Conservation (phyloP, 2,329 filamentous ascomycete genomes). For the Fusarium longipes region DNA sequence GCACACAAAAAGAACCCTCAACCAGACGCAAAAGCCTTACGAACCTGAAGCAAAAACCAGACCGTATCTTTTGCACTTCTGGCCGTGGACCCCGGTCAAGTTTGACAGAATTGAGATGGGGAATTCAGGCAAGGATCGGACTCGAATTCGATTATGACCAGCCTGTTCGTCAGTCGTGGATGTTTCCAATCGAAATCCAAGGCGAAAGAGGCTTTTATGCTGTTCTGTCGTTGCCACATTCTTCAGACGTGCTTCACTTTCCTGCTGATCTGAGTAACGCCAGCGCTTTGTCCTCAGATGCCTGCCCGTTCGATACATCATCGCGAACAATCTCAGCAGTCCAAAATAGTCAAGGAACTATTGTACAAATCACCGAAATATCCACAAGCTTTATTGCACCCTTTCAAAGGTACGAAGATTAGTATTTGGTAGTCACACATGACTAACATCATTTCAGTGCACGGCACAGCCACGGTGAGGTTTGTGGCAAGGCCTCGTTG, state of each 20-base stretch:
- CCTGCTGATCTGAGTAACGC: slow-evolving; percentile 60
- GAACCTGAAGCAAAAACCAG: slow-evolving; percentile 51
- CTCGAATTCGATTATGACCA: slow-evolving; percentile 64
- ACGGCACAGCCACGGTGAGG: slow-evolving; percentile 49
- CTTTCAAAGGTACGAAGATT: slow-evolving; percentile 46
- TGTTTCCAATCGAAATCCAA: slow-evolving; percentile 52
- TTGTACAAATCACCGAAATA: slow-evolving; percentile 67
- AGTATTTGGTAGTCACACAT: background rate
- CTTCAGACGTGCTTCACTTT: slow-evolving; percentile 61
- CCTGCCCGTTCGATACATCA: slow-evolving; percentile 61
- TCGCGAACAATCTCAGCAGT: slow-evolving; percentile 64
- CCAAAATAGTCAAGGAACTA: slow-evolving; percentile 50
- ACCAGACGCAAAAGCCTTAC: slow-evolving; percentile 11
- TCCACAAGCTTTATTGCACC: slow-evolving; percentile 55
- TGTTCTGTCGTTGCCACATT: slow-evolving; percentile 62
- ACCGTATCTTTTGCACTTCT: slow-evolving; percentile 74
- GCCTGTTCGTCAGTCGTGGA: slow-evolving; percentile 65
- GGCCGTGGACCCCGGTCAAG: slow-evolving; percentile 71
- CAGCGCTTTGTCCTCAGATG: slow-evolving; percentile 55
- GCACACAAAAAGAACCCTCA: background rate
- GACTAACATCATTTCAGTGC: slow-evolving; percentile 43
- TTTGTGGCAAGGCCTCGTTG: slow-evolving; percentile 45
- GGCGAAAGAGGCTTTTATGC: slow-evolving; percentile 47
- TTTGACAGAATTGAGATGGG: slow-evolving; percentile 75
- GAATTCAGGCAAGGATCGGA: slow-evolving; percentile 75